These are phyloP conservation scores for Trypanosoma avium DNA, from an alignment of 208 protist species.

Conservation along the genomic window DNA sequence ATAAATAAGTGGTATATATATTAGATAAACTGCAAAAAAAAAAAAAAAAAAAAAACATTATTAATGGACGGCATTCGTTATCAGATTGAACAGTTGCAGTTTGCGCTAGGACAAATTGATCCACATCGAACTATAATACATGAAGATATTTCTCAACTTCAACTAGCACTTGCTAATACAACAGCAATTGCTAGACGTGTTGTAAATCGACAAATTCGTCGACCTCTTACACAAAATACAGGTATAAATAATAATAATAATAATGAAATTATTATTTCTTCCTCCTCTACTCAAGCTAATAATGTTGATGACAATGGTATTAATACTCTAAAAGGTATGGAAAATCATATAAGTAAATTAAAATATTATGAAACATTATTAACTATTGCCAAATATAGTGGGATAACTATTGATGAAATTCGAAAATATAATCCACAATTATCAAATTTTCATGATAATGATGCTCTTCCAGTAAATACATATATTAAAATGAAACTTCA, in stretches of 20 bases:
- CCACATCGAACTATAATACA: constrained; percentile 23
- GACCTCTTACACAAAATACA: not conserved
- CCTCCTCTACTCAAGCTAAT: too few species aligned
- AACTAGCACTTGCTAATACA: constrained; percentile 40
- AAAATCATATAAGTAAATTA: too few species aligned
- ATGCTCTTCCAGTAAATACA: constrained; percentile 46
- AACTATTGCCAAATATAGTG: constrained; percentile 27
- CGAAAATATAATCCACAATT: constrained; percentile 59
- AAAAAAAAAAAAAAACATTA: too few species aligned
- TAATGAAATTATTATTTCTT: too few species aligned
- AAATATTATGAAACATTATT: constrained; percentile 25
- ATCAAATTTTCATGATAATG: constrained; percentile 18
- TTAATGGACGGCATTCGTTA: constrained; percentile 50
- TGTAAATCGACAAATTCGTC: constrained; percentile 19
- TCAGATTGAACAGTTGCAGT: constrained; percentile 44
- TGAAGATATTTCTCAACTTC: constrained; percentile 38
- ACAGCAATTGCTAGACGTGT: constrained; percentile 45
- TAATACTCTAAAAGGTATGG: too few species aligned
- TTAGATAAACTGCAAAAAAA: too few species aligned
- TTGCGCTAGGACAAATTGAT: constrained; percentile 35
- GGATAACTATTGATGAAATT: constrained; percentile 32
- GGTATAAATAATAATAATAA: not conserved
- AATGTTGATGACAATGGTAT: not conserved
- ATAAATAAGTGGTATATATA: not conserved
- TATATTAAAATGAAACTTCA: constrained; percentile 43